Base-by-base conservation (phyloP, 164 flowering plant genomes). In the Platanus orientalis region DNA sequence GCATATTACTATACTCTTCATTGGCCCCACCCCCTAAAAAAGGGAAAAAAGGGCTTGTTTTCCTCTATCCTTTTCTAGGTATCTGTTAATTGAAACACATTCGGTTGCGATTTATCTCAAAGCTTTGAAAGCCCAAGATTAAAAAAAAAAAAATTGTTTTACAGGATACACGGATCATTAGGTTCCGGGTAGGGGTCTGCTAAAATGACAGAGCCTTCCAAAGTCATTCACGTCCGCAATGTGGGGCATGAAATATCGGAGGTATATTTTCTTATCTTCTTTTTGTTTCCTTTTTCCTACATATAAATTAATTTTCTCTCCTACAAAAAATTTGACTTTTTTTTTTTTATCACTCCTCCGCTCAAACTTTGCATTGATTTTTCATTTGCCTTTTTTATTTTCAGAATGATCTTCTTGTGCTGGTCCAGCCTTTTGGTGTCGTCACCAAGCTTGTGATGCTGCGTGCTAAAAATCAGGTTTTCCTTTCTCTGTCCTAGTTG, bases 191-290 rank as follows among this genome's bases (percentile, higher is more conserved):
- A 78, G 80, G 69, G 57, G 54, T 61, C 39, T 48, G 50, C 19
- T 52, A 66, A 61, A 65, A 94, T 94, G 99, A 57, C 97, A 1
- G 99, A 91, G 67, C 96, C 99, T 36, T 94, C 99, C 24, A 94
- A 94, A 77, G 99, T 94, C 52, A 84, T 94, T 78, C 99, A 94
- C 49, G 83, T 94, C 19, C 97, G 99, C 62, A 94, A 94, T 52
- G 99, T 94, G 30, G 99, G 97, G 6, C 99, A 94, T 51, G 99
- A 94, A 75, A 91, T 94, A 51, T 79, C 97, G 26, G 99, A 94
- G 83, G 99, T 91, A 80, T 19, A 3, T 3, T 4, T 21, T 17
- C 23, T 23, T 52, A 13, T 28, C 19, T 29, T 65, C 53, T 17
- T 25, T 62, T 12, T 53, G 7, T 19, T 39, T 20, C 7, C 9